These are phyloP conservation scores for Tylopilus sp. DNA, from an alignment of 768 basidiomycete genomes.

Conservation along the genomic window DNA sequence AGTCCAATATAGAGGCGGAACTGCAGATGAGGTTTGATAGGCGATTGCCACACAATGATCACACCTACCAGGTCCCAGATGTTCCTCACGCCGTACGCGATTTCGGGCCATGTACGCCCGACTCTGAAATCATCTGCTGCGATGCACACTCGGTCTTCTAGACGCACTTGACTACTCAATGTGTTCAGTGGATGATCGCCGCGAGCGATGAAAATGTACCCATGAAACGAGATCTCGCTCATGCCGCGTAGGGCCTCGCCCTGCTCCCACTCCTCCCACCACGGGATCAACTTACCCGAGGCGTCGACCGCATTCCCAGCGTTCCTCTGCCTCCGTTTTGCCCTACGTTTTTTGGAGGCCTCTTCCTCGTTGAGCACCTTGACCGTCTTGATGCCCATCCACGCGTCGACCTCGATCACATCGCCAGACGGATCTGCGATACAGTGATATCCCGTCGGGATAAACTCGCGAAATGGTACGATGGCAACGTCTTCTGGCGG, in stretches of 20 bases:
- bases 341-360: constrained; percentile 12
- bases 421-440: constrained; percentile 6
- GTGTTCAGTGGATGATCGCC: background rate
- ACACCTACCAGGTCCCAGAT: constrained; percentile 31
- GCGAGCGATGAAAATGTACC: constrained; percentile 15
- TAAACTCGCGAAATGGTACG: constrained; percentile 43
- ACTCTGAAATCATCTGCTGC: constrained; percentile 32
- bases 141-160: constrained; percentile 23
- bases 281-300: constrained; percentile 23
- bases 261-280: constrained; percentile 35
- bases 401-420: constrained; percentile 26
- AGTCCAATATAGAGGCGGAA: constrained; percentile 32
- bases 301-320: constrained; percentile 23
- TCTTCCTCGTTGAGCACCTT: constrained; percentile 27
- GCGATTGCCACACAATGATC: background rate
- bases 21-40: constrained; percentile 12
- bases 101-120: constrained; percentile 31
- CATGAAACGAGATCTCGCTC: constrained; percentile 21
- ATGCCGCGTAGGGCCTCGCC: constrained; percentile 20
- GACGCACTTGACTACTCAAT: constrained; percentile 4
- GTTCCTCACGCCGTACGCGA: constrained; percentile 24
- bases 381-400: constrained; percentile 22
- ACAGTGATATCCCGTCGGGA: constrained; percentile 20
- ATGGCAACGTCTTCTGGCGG: constrained; percentile 39
- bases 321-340: constrained; percentile 6